phyloP scores from a whole-genome alignment of 2,329 filamentous ascomycete genomes.

The Trichoderma semiorbis region DNA sequence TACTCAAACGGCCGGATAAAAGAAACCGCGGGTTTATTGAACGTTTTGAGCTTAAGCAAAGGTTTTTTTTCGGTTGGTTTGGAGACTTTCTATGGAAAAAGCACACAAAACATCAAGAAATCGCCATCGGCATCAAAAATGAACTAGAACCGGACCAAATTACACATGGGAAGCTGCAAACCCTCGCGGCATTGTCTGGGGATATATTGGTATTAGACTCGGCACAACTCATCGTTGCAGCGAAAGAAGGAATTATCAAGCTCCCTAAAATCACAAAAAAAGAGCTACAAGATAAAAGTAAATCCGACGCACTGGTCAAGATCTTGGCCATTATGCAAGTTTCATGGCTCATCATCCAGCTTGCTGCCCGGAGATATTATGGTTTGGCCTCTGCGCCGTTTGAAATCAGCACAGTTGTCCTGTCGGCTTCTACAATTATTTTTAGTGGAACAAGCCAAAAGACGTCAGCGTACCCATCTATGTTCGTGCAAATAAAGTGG shows the following conservation, averaged over 20 bases:
- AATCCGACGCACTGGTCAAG: not conserved
- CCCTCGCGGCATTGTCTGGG: not conserved
- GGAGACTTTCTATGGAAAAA: not conserved
- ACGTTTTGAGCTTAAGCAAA: not conserved
- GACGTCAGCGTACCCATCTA: not conserved
- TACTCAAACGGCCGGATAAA: not conserved
- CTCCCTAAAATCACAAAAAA: not conserved
- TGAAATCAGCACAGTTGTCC: not conserved
- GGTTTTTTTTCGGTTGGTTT: not conserved
- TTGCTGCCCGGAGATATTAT: not conserved
- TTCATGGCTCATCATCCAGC: not conserved
- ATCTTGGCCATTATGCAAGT: not conserved
- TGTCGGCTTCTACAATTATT: not conserved
- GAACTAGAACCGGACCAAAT: rapidly evolving
- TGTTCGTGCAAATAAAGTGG: not conserved
- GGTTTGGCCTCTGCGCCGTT: not conserved
- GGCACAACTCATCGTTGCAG: not conserved
- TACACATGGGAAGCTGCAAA: not conserved
- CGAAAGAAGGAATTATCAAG: not conserved
- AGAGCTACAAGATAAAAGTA: not conserved
- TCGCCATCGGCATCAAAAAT: not conserved
- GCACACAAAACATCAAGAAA: rapidly evolving
- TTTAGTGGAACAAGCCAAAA: not conserved
- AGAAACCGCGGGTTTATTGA: rapidly evolving
- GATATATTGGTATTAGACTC: not conserved